Evolutionary conservation across 768 basidiomycete species (phyloP).

Genomic region (Dacryopinax primogenitus): DNA sequence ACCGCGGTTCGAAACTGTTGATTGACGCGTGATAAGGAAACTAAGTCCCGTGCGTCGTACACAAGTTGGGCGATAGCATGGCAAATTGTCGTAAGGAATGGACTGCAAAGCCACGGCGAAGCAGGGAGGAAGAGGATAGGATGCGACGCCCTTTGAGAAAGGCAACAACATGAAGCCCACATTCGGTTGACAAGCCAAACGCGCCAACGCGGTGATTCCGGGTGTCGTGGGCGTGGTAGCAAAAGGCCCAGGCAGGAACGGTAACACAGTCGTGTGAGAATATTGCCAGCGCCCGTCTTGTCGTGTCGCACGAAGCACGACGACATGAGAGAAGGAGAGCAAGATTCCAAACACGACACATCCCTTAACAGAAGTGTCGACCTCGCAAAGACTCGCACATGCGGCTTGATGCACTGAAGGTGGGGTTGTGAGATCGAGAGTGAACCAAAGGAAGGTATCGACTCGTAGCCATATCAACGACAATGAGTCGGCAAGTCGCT

Average conservation of each 20-base stretch:
- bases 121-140: no score
- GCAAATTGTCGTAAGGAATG: no score
- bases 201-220: background rate
- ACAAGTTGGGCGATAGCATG: no score
- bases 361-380: background rate
- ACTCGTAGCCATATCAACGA: no score
- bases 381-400: background rate
- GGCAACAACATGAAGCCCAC: background rate
- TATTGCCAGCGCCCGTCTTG: no score
- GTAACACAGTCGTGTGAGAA: background rate
- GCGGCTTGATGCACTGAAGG: background rate
- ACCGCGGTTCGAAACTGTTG: no score
- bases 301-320: background rate
- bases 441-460: background rate
- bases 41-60: no score
- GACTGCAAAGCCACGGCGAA: background rate
- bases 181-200: background rate
- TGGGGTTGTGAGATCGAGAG: background rate
- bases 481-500: no score
- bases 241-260: background rate
- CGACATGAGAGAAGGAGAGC: background rate
- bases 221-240: background rate
- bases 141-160: no score
- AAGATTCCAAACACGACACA: background rate
- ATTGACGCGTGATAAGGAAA: no score